Evolutionary conservation across 768 basidiomycete genomes (phyloP).

Genomic region (Psilocybe cubensis): DNA sequence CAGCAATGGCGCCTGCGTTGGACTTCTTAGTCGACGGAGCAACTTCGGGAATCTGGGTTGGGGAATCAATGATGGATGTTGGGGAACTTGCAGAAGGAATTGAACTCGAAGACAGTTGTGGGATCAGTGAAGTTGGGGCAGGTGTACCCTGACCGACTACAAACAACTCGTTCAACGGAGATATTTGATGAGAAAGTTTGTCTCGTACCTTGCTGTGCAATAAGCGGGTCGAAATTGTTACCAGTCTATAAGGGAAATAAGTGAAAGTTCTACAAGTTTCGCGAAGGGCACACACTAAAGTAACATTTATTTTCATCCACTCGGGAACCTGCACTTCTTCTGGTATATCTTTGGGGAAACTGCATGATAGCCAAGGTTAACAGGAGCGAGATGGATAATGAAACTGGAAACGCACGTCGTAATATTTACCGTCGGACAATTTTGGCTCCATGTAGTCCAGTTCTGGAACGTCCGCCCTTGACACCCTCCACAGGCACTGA

Average conservation of each 20-base stretch:
- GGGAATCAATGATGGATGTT: not conserved
- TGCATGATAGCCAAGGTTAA: slow-evolving; percentile 19
- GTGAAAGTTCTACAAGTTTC: slow-evolving; percentile 2
- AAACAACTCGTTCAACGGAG: not conserved
- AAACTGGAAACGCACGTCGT: slow-evolving; percentile 30
- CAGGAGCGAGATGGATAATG: too few relatives aligned
- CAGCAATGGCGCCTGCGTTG: slow-evolving; percentile 62
- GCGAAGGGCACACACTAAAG: slow-evolving; percentile 28
- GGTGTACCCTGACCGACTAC: not conserved
- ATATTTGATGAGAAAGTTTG: too few relatives aligned
- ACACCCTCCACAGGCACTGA: slow-evolving; percentile 64
- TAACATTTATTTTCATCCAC: slow-evolving; percentile 63
- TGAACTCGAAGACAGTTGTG: not conserved
- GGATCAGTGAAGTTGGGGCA: slow-evolving; percentile 3
- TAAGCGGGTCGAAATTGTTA: slow-evolving; percentile 36
- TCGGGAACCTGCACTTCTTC: slow-evolving; percentile 45
- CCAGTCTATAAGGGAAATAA: slow-evolving; percentile 28
- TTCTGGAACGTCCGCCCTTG: slow-evolving; percentile 47
- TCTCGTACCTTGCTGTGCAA: slow-evolving; percentile 33
- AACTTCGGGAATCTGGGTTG: slow-evolving; percentile 6
- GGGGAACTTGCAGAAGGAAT: slow-evolving; percentile 3
- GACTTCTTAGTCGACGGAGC: slow-evolving; percentile 18
- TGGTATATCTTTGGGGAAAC: slow-evolving; percentile 51
- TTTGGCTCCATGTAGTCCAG: slow-evolving; percentile 41
- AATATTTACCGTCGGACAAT: slow-evolving; percentile 37